phyloP scores from a whole-genome alignment of 140 eudicot genomes.

The Erigeron philadelphicus region DNA sequence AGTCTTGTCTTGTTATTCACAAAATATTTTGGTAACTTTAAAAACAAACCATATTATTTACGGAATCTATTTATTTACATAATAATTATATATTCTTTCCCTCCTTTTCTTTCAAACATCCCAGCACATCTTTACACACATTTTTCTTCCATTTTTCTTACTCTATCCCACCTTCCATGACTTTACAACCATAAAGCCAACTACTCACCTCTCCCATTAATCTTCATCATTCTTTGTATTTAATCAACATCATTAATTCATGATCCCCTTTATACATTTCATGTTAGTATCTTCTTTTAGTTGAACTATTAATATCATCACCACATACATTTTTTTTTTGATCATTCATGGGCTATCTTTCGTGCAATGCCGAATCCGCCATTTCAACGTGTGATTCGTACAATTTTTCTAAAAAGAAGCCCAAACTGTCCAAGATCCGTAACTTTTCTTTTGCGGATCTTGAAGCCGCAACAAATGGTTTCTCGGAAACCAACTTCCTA shows the following conservation, averaged over 20 bases:
- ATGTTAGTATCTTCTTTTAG: slow-evolving; percentile 4
- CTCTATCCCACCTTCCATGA: slow-evolving; percentile 15
- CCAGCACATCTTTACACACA: slow-evolving; percentile 14
- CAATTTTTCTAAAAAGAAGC: slow-evolving; percentile 29
- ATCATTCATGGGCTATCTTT: slow-evolving; percentile 59
- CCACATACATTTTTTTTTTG: neutral
- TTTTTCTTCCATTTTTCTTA: slow-evolving; percentile 9
- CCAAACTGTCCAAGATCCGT: slow-evolving; percentile 24
- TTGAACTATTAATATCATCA: neutral
- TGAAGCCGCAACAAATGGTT: slow-evolving; percentile 52
- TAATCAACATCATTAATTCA: neutral
- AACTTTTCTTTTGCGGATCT: slow-evolving; percentile 50
- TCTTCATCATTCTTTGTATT: slow-evolving; percentile 19
- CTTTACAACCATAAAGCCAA: slow-evolving; percentile 29
- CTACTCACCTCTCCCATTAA: slow-evolving; percentile 32
- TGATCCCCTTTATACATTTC: slow-evolving; percentile 9
- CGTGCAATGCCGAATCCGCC: slow-evolving; percentile 73
- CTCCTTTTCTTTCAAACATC: slow-evolving; percentile 35
- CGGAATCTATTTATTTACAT: neutral
- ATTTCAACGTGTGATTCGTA: slow-evolving; percentile 60
- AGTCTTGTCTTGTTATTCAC: neutral
- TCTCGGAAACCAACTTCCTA: slow-evolving; percentile 48
- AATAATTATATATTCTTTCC: slow-evolving; percentile 31
- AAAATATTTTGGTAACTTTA: slow-evolving; percentile 2
- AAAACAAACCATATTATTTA: slow-evolving; percentile 20